Base-by-base conservation (phyloP, 441 rosid genomes). In the Francoa sonchifolia region DNA sequence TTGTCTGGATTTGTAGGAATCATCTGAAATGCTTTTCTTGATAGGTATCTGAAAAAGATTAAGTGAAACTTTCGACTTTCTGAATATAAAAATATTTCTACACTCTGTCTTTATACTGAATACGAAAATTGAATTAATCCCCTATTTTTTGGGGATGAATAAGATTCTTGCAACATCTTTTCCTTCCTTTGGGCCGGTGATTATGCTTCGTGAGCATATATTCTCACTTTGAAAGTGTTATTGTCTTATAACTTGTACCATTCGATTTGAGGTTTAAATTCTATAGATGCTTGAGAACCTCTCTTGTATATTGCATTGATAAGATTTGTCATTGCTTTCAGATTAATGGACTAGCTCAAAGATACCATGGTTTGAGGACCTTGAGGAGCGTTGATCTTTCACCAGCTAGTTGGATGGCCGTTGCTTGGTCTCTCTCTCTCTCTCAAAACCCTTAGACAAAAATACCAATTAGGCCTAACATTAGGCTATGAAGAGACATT, bases 321-420 rank as follows among this genome's bases (percentile, higher is more conserved):
- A n/a, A n/a, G n/a, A n/a, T n/a, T n/a, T n/a, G n/a, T 35, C n/a
- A 41, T 44, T 54, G 39, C 34, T 61, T 61, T 50, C 77, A 89
- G 98, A 77, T 89, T 42, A 80, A 57, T 35, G 94, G 71, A 50
- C 50, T 82, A 39, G 67, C 94, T 61, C 62, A 42, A 51, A 72
- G 68, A 68, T 69, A 57, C 47, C 89, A 82, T 0, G 96, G 95
- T 17, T 61, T 90, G 57, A 77, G 75, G 79, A 74, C 96, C 1
- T 57, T 90, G 61, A 72, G 93, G 66, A 86, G 87, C 33, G 87
- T 90, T 1, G 98, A 90, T 71, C 98, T 90, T 74, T 90, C 98
- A 0, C 98, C 98, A 0, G 98, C 96, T n/a, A 86, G 95, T 55
- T 90, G 98, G 98, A 90, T 90, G 96, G 89, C 98, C 0, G 87